A percentile compares a stretch with the other conserved stretches of the same genome.
Evolutionary conservation across 805 yeast species (phyloP).

Genomic region (Wickerhamomyces chaumierensis): DNA sequence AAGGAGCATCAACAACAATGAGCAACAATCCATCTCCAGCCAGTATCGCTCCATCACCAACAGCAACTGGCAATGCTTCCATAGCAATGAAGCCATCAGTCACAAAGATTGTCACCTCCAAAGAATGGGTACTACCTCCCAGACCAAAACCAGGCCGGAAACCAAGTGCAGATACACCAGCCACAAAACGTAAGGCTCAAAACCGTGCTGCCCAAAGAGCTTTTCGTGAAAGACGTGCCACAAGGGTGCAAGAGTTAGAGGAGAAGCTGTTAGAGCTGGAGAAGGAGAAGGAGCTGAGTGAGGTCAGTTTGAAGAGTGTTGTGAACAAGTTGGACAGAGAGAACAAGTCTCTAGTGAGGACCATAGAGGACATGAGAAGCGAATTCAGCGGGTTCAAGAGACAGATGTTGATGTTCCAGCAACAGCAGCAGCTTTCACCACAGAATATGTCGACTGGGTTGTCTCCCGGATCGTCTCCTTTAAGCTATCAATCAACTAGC

Average conservation of each 20-base stretch:
- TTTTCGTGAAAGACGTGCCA: slow-evolving; percentile 78
- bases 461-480: too few species aligned
- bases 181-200: slow-evolving; percentile 79
- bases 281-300: slow-evolving; percentile 50
- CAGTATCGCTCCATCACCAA: slow-evolving; percentile 12
- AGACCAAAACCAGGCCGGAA: slow-evolving; percentile 65
- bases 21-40: slow-evolving; percentile 8
- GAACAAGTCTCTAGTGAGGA: slow-evolving; percentile 22
- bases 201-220: slow-evolving; percentile 93
- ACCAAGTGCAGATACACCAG: slow-evolving; percentile 63
- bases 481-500: not conserved
- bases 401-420: not conserved
- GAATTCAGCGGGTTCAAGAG: slow-evolving; percentile 16
- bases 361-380: slow-evolving; percentile 19
- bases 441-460: too few species aligned
- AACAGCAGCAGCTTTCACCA: not conserved
- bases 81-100: slow-evolving; percentile 12
- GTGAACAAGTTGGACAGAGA: slow-evolving; percentile 19
- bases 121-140: slow-evolving; percentile 72
- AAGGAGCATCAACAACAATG: too few species aligned
- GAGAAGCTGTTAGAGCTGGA: slow-evolving; percentile 55
- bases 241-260: slow-evolving; percentile 69
- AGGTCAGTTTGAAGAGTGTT: slow-evolving; percentile 20
- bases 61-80: slow-evolving; percentile 1
- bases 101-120: slow-evolving; percentile 50